Conservation (phyloP, 1,284 basidiomycete species). For the Moniliella sp. region DNA sequence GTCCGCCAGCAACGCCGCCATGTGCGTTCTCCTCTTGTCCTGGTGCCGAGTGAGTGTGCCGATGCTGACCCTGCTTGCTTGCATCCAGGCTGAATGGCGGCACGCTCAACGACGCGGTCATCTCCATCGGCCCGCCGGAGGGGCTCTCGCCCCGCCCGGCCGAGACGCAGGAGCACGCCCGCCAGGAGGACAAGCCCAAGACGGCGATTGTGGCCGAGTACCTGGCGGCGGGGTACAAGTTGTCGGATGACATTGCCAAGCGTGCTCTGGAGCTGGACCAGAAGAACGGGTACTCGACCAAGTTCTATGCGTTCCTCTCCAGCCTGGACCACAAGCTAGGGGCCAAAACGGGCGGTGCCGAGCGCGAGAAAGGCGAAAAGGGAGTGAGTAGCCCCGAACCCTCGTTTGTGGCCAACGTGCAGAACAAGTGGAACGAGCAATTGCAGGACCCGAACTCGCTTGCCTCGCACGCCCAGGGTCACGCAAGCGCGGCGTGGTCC, state of each 20-base stretch:
- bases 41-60: not conserved
- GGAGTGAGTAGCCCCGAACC: conserved; percentile 6
- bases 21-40: conserved; percentile 4
- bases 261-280: conserved; percentile 19
- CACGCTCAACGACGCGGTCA: not conserved
- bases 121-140: not conserved
- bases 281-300: conserved; percentile 18
- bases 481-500: conserved; percentile 15
- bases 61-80: no score
- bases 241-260: conserved; percentile 19
- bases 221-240: conserved; percentile 18
- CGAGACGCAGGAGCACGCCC: conserved; percentile 2
- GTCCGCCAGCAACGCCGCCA: conserved; percentile 14
- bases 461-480: conserved; percentile 17
- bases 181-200: conserved; percentile 23
- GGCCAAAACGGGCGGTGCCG: conserved; percentile 11
- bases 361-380: conserved; percentile 6
- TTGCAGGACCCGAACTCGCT: conserved; percentile 13
- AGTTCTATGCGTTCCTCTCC: conserved; percentile 16
- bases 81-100: not conserved
- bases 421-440: conserved; percentile 10
- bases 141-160: not conserved
- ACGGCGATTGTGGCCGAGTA: conserved; percentile 22
- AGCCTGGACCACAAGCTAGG: conserved; percentile 17
- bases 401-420: conserved; percentile 9